These are phyloP conservation scores for Serendipita indica DNA, from an alignment of 768 basidiomycete species.

Conservation along the genomic window DNA sequence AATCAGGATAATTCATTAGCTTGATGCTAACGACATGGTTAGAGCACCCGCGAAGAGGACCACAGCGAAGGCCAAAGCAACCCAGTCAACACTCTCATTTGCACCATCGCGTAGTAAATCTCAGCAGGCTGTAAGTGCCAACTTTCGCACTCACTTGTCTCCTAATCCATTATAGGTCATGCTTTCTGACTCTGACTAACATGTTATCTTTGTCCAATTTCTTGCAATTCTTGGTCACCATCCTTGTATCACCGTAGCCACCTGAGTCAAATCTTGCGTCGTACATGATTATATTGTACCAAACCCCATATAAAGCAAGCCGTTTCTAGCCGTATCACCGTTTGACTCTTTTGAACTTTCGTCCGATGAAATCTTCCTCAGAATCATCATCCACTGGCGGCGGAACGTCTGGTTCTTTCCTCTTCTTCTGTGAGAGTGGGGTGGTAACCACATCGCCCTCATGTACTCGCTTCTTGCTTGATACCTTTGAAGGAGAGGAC, in stretches of 20 bases:
- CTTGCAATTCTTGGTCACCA: background rate
- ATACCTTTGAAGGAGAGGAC: background rate
- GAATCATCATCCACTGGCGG: background rate
- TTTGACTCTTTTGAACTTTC: slow-evolving; percentile 2
- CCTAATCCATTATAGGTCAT: background rate
- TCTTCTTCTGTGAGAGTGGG: background rate
- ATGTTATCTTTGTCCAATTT: background rate
- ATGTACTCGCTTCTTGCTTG: background rate
- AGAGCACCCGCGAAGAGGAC: slow-evolving; percentile 34
- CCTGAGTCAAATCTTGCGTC: too few relatives aligned
- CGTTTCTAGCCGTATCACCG: background rate
- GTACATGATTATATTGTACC: too few relatives aligned
- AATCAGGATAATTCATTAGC: background rate
- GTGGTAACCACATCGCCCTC: background rate
- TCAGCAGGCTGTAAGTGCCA: background rate
- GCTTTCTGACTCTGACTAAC: background rate
- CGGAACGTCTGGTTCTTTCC: background rate
- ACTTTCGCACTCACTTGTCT: background rate
- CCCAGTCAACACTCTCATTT: slow-evolving; percentile 48
- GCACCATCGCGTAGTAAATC: slow-evolving; percentile 31
- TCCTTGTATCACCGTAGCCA: background rate
- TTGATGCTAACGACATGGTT: background rate
- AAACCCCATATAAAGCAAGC: too few relatives aligned
- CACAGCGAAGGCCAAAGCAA: slow-evolving; percentile 22
- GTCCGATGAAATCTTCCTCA: background rate